Conservation (phyloP, 257 asterid species). For the Cinchona pubescens region DNA sequence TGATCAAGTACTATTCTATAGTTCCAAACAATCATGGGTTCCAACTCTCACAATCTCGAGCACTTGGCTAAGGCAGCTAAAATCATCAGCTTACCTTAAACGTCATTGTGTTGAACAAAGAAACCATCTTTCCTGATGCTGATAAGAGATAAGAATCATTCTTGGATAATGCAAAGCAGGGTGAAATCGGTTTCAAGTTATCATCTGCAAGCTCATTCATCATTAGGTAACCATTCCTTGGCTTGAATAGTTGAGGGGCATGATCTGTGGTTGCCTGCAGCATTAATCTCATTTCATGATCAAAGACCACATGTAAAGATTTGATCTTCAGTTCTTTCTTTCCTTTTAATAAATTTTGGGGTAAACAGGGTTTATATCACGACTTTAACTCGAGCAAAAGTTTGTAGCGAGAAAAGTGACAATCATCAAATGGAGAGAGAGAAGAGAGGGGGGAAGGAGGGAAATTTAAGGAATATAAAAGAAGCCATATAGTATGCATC, state of each 20-base stretch:
- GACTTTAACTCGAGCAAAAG: not conserved
- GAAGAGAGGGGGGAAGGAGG: not conserved
- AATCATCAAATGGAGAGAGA: not conserved
- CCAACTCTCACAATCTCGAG: not conserved
- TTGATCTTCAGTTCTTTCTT: not conserved
- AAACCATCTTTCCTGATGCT: slow-evolving; percentile 52
- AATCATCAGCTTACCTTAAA: slow-evolving; percentile 44
- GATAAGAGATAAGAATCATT: slow-evolving; percentile 61
- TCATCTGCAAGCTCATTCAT: slow-evolving; percentile 38
- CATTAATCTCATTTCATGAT: slow-evolving; percentile 6
- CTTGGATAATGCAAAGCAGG: slow-evolving; percentile 59
- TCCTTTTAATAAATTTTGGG: not conserved
- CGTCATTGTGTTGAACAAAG: slow-evolving; percentile 44
- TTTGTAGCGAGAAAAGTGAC: not conserved
- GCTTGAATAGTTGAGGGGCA: slow-evolving; percentile 54
- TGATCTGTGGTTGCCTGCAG: slow-evolving; percentile 52
- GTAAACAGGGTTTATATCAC: not conserved
- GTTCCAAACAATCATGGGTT: not conserved
- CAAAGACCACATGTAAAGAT: not conserved
- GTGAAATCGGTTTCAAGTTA: slow-evolving; percentile 25
- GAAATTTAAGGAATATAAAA: not conserved
- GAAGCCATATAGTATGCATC: not conserved
- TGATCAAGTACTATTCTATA: too few relatives aligned
- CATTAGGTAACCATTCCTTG: slow-evolving; percentile 47
- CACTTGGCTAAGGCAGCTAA: not conserved